phyloP scores from a whole-genome alignment of 1,139 yeast species.

The Geotrichum carabidarum region DNA sequence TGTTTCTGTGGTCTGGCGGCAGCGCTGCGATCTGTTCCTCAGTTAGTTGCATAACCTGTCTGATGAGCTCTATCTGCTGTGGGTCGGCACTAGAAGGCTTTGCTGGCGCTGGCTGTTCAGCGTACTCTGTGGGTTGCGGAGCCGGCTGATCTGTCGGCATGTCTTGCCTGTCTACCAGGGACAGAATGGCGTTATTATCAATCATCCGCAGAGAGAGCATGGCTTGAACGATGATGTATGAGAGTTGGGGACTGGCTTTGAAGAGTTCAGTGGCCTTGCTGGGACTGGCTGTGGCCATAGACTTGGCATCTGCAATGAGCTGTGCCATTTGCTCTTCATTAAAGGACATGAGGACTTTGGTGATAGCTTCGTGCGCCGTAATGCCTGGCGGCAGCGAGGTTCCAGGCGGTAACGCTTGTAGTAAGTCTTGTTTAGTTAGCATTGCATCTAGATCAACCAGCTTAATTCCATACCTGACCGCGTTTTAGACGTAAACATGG shows the following conservation, averaged over 20 bases:
- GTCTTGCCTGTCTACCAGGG: slow-evolving; percentile 28
- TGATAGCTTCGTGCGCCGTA: slow-evolving; percentile 53
- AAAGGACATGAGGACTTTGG: slow-evolving; percentile 50
- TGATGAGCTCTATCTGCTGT: slow-evolving; percentile 40
- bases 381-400: slow-evolving; percentile 46
- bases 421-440: slow-evolving; percentile 22
- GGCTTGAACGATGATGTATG: slow-evolving; percentile 77
- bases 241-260: slow-evolving; percentile 71
- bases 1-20: slow-evolving; percentile 52
- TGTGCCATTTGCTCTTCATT: slow-evolving; percentile 51
- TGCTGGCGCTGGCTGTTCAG: slow-evolving; percentile 1
- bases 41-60: slow-evolving; percentile 50
- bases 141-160: slow-evolving; percentile 24
- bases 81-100: slow-evolving; percentile 9
- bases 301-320: slow-evolving; percentile 56
- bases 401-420: slow-evolving; percentile 31
- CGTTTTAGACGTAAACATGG: slow-evolving; percentile 13
- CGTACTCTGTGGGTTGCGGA: slow-evolving; percentile 14
- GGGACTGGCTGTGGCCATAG: slow-evolving; percentile 60
- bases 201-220: slow-evolving; percentile 53
- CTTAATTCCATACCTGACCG: background rate
- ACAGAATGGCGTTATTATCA: slow-evolving; percentile 47
- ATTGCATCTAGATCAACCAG: background rate
- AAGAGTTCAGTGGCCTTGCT: slow-evolving; percentile 56
- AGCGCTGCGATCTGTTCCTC: slow-evolving; percentile 60